Base-by-base conservation (phyloP, 257 asterid species). In the Salvia rosmarinus region DNA sequence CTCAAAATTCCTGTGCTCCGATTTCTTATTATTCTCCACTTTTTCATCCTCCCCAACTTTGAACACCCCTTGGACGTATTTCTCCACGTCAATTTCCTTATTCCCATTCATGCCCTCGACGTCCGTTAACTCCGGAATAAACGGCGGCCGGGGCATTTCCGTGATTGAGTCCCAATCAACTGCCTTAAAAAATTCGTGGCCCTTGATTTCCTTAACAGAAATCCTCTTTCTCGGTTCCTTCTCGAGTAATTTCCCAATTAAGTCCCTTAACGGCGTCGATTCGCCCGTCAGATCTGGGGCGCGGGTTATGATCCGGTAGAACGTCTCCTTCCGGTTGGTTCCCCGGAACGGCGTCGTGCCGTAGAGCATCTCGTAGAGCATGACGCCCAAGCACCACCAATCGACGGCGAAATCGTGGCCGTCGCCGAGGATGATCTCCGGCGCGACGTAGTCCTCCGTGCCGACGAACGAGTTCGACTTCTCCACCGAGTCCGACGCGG, bases 391-490 rank as follows among this genome's bases (percentile, higher is more conserved):
- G 71, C 98, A 86, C 99, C 99, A 95, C 98, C 95, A 91, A 67
- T 95, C 99, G 61, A 95, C 98, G 50, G 95, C 68, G 86, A 91
- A 95, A 75, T 87, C 95, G 80, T 95, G 99, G 61, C 99, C 99
- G 59, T 86, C 79, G 74, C 96, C 98, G 1, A 75, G 13, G 17
- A 95, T 84, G 39, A 95, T 76, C 86, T 95, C 99, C 73, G 99
- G 98, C 34, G 96, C 95, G 46, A 95, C 78, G 84, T 95, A 91
- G 76, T 95, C 99, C 75, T 89, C 98, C 5, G 99, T 95, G 6
- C 99, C 99, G 47, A 95, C 98, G 78, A 95, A 95, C 7, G 99
- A 95, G 80, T 95, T 95, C 4, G 98, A 86, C 46, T 89, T 91
- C 67, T 79, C 88, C 9, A 71, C 75, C 44, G 86, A 80, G 49